A percentile compares a stretch with the other conserved stretches of the same genome.
Evolutionary conservation across 345 rosid genomes (phyloP).

Genomic region (Citrus reticulata): DNA sequence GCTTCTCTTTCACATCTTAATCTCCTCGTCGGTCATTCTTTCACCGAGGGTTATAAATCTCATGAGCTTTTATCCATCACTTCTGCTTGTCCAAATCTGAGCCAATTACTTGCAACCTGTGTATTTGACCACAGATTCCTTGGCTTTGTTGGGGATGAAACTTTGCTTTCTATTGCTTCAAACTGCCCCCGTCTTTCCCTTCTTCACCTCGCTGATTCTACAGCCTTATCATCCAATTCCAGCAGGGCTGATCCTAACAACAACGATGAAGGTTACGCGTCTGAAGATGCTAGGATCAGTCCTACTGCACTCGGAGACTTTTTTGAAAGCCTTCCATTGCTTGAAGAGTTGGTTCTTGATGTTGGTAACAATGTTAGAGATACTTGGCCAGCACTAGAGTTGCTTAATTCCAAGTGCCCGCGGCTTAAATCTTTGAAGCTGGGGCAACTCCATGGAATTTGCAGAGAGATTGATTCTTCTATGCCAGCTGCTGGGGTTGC

Average conservation of each 20-base stretch:
- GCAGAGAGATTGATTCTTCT: constrained; percentile 53
- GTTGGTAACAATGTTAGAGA: constrained; percentile 60
- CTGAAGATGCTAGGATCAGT: constrained; percentile 62
- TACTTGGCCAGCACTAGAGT: constrained; percentile 52
- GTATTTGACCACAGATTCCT: constrained; percentile 71
- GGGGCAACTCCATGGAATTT: constrained; percentile 68
- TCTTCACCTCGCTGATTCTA: constrained; percentile 67
- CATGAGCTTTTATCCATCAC: constrained; percentile 59
- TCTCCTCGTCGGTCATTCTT: constrained; percentile 63
- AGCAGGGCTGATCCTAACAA: constrained; percentile 31
- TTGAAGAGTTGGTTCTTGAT: constrained; percentile 70
- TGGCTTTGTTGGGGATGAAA: constrained; percentile 73
- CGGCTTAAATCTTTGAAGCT: constrained; percentile 49
- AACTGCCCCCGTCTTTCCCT: constrained; percentile 60
- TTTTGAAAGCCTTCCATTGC: constrained; percentile 43
- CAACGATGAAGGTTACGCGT: constrained; percentile 30
- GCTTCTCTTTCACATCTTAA: constrained; percentile 46
- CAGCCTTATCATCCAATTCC: constrained; percentile 29
- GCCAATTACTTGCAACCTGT: constrained; percentile 53
- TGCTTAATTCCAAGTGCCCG: constrained; percentile 51
- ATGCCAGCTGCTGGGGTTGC: constrained; percentile 75
- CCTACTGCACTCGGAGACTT: constrained; percentile 30
- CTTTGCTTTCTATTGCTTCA: constrained; percentile 56
- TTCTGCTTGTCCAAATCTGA: constrained; percentile 55
- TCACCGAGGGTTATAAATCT: constrained; percentile 73